Evolutionary conservation across 2,329 filamentous ascomycete species (phyloP).

Genomic region (Aureobasidium sp.): DNA sequence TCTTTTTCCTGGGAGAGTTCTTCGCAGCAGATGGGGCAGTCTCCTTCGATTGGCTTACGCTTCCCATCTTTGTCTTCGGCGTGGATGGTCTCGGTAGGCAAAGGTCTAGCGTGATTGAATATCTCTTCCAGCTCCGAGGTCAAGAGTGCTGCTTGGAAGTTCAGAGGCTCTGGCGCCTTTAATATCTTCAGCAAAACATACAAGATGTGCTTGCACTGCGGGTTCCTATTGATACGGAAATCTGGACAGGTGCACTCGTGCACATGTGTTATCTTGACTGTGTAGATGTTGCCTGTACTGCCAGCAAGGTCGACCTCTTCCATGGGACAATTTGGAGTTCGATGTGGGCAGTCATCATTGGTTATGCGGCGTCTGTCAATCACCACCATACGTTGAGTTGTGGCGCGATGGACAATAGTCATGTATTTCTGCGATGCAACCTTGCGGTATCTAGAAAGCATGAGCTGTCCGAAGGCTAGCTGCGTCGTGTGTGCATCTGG

Average conservation of each 20-base stretch:
- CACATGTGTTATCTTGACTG: conserved; percentile 42
- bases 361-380: conserved; percentile 20
- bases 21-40: conserved; percentile 52
- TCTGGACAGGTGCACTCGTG: conserved; percentile 32
- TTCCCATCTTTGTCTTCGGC: conserved; percentile 35
- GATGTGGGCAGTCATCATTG: conserved; percentile 36
- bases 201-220: conserved; percentile 57
- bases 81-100: conserved; percentile 30
- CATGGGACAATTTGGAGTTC: conserved; percentile 30
- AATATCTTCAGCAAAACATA: conserved; percentile 52
- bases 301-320: conserved; percentile 52
- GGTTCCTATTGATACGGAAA: conserved; percentile 30
- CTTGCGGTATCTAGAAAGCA: conserved; percentile 16
- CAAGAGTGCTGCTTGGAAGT: conserved; percentile 54
- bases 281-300: conserved; percentile 55
- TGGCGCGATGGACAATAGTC: conserved; percentile 21
- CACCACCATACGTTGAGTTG: conserved; percentile 26
- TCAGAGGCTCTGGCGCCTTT: conserved; percentile 45
- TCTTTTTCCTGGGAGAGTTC: conserved; percentile 19
- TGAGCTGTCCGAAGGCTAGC: background rate
- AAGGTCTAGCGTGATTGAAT: conserved; percentile 45
- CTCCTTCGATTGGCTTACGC: conserved; percentile 51
- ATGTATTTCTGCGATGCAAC: conserved; percentile 19
- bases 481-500: background rate
- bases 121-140: conserved; percentile 49